Evolutionary conservation across 2,329 filamentous ascomycete genomes (phyloP), one percentile per base, ranked within the genome.

Genomic region (Graphilbum ipis-grandicollis): DNA sequence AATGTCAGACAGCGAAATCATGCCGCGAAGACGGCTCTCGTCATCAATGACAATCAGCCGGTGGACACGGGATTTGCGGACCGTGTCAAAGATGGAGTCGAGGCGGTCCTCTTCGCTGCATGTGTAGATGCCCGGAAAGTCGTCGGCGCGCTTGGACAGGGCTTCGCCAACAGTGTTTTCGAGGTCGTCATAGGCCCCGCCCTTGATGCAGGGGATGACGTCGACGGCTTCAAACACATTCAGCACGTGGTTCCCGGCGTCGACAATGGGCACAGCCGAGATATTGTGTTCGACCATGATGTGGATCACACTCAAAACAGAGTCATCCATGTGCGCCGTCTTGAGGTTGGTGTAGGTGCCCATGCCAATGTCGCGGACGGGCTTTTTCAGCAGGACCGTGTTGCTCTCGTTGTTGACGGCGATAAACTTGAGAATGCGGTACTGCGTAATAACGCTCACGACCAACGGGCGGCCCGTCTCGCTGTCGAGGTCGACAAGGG

Each of bases 211-310:
- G 0, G 86, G 79, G 47, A 98, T 93, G 42, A 98, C 86, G 56
- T 98, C 90, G 35, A 98, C 86, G 2, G 90, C 83, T 59, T 98
- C 92, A 50, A 98, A 98, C 10, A 96, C 85, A 51, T 98, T 98
- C 44, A 96, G 72, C 0, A 98, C 75, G 56, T 72, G 62, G 48
- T 68, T 65, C 28, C 84, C 73, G 34, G 70, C 69, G 50, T 96
- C 90, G 38, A 98, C 62, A 39, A 98, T 90, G 9, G 90, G 90
- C 26, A 98, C 80, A 50, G 85, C 92, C 31, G 84, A 93, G 50
- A 98, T 96, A 56, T 84, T 93, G 56, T 80, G 70, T 56, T 84
- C 76, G 36, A 98, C 90, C 65, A 98, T 79, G 56, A 83, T 69
- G 52, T 93, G 83, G 42, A 98, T 93, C 22, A 93, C 85, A 47